phyloP scores from a whole-genome alignment of 306 rosid genomes.

The Cucurbita ficifolia region DNA sequence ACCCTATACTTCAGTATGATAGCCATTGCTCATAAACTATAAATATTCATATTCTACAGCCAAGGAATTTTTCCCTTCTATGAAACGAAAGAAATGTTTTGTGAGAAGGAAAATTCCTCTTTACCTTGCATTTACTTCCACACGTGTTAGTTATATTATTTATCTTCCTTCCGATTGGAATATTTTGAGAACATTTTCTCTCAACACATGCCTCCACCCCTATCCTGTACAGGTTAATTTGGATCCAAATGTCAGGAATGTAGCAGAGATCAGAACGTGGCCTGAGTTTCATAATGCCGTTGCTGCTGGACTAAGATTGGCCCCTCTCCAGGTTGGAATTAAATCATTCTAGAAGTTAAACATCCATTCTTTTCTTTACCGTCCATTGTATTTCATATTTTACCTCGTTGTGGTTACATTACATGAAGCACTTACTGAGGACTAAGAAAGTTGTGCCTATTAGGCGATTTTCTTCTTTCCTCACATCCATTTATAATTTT shows the following conservation, averaged over 20 bases:
- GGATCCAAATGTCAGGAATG: slow-evolving; percentile 68
- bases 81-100: neutral
- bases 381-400: neutral
- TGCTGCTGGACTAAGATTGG: slow-evolving; percentile 93
- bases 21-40: neutral
- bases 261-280: slow-evolving; percentile 87
- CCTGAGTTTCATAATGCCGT: slow-evolving; percentile 98
- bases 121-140: neutral
- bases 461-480: neutral
- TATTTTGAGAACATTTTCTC: neutral
- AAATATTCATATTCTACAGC: neutral
- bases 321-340: slow-evolving; percentile 74
- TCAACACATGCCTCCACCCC: neutral
- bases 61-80: neutral
- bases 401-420: neutral
- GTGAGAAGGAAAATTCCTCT: neutral
- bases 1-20: neutral
- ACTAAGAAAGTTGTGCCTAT: neutral
- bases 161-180: neutral
- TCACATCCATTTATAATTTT: neutral
- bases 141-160: neutral
- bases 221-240: slow-evolving; percentile 56
- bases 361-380: neutral
- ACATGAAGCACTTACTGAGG: neutral
- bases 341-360: neutral